Base-by-base conservation (phyloP, 2,329 filamentous ascomycete genomes). In the Nemania sp. region DNA sequence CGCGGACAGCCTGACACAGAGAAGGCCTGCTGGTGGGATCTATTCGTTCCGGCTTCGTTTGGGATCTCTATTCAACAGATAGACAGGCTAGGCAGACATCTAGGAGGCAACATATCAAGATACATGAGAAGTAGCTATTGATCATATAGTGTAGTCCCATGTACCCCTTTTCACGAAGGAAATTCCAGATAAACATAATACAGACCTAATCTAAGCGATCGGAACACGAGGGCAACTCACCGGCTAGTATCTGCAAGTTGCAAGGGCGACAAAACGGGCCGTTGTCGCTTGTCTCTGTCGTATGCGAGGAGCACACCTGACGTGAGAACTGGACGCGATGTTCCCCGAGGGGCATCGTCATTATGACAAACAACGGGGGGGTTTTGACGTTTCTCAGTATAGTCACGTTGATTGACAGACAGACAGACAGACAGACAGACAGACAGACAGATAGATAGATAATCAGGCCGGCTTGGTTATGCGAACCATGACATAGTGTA, bases 131-230 rank as follows among this genome's bases (percentile, higher is more conserved):
- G 25, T 7, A 29, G 25, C 25, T 29, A 29, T 29, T 3, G 3
- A 29, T 29, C 7, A 29, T 29, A 3, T 29, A 7, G 7, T 29
- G 25, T 29, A 29, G 7, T 29, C n/a, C n/a, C 25, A 29, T 39
- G 35, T 39, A 13, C 17, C 4, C 17, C 2, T 17, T 25, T 12
- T 46, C n/a, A 12, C 15, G 20, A 25, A 18, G 2, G n/a, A 32
- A n/a, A 17, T 53, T 45, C 12, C 7, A 42, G 2, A 52, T 48
- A 53, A 48, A 25, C 45, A 58, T 40, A 34, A 53, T 21, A 54
- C 57, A 43, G 59, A 20, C 54, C 50, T 54, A 61, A 61, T 58
- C 29, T 43, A 35, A 54, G 48, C 9, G 18, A 15, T 45, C 54
- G 48, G 37, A 39, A 21, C 18, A 2, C 21, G 20, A 18, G 20